Evolutionary conservation across 139 green algal genomes (phyloP).

Genomic region (Pleodorina starrii): DNA sequence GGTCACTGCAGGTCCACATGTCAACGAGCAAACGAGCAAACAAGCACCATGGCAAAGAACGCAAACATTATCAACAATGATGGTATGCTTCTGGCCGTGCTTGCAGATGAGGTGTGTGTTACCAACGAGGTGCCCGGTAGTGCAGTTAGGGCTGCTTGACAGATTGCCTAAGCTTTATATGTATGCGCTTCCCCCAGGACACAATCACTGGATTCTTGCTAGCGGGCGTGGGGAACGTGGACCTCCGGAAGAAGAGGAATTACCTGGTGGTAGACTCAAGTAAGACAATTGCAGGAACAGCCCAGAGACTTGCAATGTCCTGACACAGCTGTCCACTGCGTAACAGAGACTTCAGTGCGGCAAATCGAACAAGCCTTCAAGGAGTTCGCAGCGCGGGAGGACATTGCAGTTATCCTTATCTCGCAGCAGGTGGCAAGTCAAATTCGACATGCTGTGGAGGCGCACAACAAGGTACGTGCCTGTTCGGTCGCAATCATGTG

Average conservation of each 20-base stretch:
- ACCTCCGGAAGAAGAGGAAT: conserved; percentile 92
- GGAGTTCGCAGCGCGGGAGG: conserved; percentile 92
- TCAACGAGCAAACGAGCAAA: too few relatives aligned
- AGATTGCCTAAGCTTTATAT: background rate
- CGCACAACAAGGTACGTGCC: conserved; percentile 80
- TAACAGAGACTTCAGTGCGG: conserved; percentile 20
- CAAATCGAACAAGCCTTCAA: conserved; percentile 96
- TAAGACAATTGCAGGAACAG: conserved; percentile 57
- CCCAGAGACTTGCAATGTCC: background rate
- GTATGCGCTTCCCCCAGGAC: conserved; percentile 89
- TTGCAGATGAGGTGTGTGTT: conserved; percentile 59
- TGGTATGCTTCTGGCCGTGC: conserved; percentile 56
- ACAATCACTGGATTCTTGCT: conserved; percentile 98
- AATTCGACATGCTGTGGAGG: conserved; percentile 90
- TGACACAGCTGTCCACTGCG: background rate
- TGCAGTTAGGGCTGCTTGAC: background rate
- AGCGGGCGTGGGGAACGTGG: conserved; percentile 95
- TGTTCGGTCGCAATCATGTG: background rate
- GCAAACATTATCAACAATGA: conserved; percentile 3
- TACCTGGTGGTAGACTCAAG: conserved; percentile 96
- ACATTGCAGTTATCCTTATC: conserved; percentile 97
- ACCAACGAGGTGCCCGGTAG: too few relatives aligned
- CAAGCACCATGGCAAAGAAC: conserved; percentile 25
- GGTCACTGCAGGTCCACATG: too few relatives aligned
- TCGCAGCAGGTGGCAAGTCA: conserved; percentile 90